Base-by-base conservation (phyloP, 176 grass and related monocot genomes). In the Oryza nivara region DNA sequence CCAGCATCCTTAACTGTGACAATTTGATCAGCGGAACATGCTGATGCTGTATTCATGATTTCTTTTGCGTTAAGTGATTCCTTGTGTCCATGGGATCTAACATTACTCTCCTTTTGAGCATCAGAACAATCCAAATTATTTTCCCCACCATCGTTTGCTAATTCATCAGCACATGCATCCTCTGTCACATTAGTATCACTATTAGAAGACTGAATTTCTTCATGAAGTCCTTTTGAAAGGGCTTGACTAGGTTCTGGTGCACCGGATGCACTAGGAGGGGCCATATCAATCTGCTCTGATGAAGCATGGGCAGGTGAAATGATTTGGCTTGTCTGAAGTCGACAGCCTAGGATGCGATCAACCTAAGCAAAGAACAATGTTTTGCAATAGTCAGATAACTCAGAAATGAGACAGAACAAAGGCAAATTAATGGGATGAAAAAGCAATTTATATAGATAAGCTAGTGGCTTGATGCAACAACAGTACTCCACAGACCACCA, bases 331-430 rank as follows among this genome's bases (percentile, higher is more conserved):
- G 64, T 52, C 70, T 82, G 85, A 72, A 94, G 82, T 58, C 96
- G 91, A 75, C 96, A 96, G 45, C 96, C 96, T 54, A 94, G 72
- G 81, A 99, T 90, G 49, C 96, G 93, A 78, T 99, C 90, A 74
- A 99, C 96, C 96, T 99, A 73, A 86, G 17, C 46, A 84, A 92
- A 90, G 35, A 63, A 63, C 45, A 80, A 80, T 14, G 40, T 38
- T 78, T 34, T 60, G 46, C 32, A 78, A 81, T 85, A 79, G 91
- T 88, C 51, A 90, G 61, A 70, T 23, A 60, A 72, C 60, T 74
- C 45, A 84, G 34, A 80, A 26, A 79, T 61, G 19, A 36, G 48
- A 75, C 26, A 87, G 72, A 19, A 28, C n/a, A 26, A 67, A 79
- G 22, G 8, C 3, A 6, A 70, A 86, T 51, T 64, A 63, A 79